Evolutionary conservation across 2,329 filamentous ascomycete species (phyloP), one percentile per base, ranked within the genome.

Genomic region (Phaeosphaeriaceae sp.): DNA sequence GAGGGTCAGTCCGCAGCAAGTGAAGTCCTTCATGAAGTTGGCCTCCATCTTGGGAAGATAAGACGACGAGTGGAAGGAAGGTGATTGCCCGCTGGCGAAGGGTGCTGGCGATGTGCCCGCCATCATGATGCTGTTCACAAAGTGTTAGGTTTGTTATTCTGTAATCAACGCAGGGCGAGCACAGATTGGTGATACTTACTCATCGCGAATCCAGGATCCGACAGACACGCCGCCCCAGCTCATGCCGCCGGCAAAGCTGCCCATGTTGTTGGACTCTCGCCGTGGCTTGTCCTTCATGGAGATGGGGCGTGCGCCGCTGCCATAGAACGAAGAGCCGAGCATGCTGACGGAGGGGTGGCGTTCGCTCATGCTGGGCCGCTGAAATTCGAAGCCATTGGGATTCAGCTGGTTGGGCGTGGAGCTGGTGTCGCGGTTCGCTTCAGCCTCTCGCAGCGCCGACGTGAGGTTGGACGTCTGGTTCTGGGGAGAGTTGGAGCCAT

Each of bases 151-250:
- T 57, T 68, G 49, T 47, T 22, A 41, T 21, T 45, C 48, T 57
- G 41, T 36, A 36, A 47, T 31, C 11, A 15, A 13, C 50, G 54
- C 55, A 33, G 44, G 46, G 49, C 31, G 36, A 53, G 27, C 46
- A 24, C 25, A 24, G 24, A 40, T 47, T 51, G 54, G 50, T 53
- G 54, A 52, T 54, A 89, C 94, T 88, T 88, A 99, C 95, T 99
- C 95, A 81, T 99, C 94, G 78, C 92, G 87, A 78, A 99, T 95
- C 84, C 96, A 98, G 74, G 94, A 98, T 62, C 94, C 94, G 65
- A 98, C 92, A 9, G 94, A 98, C 60, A 97, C 88, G 65, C 93
- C 94, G 74, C 94, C 94, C 93, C 94, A 99, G 79, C 93, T 97
- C 89, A 97, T 93, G 70, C 94, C 93, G 63, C 89, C 90, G 51